Base-by-base conservation (phyloP, 2,329 filamentous ascomycete genomes). In the Penicillium oxalicum region DNA sequence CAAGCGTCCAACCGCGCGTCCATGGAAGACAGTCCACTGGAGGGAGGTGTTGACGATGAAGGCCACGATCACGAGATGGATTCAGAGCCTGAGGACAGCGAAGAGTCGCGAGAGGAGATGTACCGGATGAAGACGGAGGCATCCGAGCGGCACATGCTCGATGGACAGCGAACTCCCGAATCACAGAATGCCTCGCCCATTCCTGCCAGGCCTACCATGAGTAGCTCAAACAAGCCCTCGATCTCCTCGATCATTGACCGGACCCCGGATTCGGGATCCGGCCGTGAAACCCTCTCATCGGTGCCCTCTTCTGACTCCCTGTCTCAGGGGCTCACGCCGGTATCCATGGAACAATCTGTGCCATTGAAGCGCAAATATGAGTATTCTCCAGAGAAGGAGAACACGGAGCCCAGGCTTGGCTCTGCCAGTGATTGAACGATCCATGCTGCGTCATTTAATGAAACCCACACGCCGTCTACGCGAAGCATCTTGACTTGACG, bases 191-290 rank as follows among this genome's bases (percentile, higher is more conserved):
- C 50, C 38, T 35, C 50, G 38, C 24, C 50, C 54, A 48, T 51
- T 40, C 37, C 49, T 35, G 26, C 58, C 34, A 44, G 60, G 56
- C 39, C 56, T 45, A 24, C 37, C 45, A 5, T 49, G n/a, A 62
- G 64, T 41, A 57, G 61, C 45, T 67, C 65, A 9, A 64, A 58
- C 26, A 70, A 70, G 53, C 67, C 69, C 36, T 65, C 67, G 24
- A 70, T 70, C 38, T 68, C 66, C 2, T 69, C 67, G 2, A 70
- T 70, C 35, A 69, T 70, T 44, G 68, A 70, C 49, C 61, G 62
- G 9, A 59, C 63, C 5, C 64, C 65, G 0, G 57, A 61, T 27
- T 47, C 51, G 5, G 58, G 61, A 18, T 45, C 51, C 5, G 29
- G 29, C 29, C 58, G 62, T 34, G 62, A 62, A 40, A 54, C 54